A percentile compares a stretch with the other conserved stretches of the same genome.
phyloP scores from a whole-genome alignment of 202 grass and related monocot genomes.

The Alloteropsis angusta region DNA sequence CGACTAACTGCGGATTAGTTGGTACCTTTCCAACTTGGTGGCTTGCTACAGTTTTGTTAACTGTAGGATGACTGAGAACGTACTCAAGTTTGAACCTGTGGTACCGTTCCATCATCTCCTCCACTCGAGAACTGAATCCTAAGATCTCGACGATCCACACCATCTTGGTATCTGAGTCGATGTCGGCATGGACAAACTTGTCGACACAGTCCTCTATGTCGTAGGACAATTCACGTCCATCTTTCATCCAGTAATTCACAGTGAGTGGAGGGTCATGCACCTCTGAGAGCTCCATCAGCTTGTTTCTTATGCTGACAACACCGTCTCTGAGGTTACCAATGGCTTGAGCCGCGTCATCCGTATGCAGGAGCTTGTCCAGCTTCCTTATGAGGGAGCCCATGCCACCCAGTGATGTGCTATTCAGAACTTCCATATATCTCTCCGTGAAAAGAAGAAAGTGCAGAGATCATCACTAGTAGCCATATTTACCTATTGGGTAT shows the following conservation, averaged over 20 bases:
- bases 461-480: too few species aligned
- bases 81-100: neutral
- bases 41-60: too few species aligned
- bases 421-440: neutral
- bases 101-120: neutral
- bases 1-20: too few species aligned
- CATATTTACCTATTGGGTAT: too few species aligned
- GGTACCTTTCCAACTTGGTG: too few species aligned
- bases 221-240: slow-evolving; percentile 2
- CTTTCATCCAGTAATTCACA: neutral
- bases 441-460: too few species aligned
- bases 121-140: neutral
- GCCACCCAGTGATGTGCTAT: neutral
- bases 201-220: slow-evolving; percentile 6
- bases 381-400: neutral
- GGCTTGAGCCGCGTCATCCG: too few species aligned
- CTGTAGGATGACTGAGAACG: too few species aligned
- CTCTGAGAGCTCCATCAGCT: neutral
- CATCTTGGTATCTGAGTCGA: too few species aligned
- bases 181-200: neutral
- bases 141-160: too few species aligned
- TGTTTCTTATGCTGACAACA: neutral
- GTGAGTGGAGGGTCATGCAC: neutral
- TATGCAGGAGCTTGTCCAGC: neutral
- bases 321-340: neutral